phyloP scores from a whole-genome alignment of 139 green algal species.

The Klebsormidium nitens region DNA sequence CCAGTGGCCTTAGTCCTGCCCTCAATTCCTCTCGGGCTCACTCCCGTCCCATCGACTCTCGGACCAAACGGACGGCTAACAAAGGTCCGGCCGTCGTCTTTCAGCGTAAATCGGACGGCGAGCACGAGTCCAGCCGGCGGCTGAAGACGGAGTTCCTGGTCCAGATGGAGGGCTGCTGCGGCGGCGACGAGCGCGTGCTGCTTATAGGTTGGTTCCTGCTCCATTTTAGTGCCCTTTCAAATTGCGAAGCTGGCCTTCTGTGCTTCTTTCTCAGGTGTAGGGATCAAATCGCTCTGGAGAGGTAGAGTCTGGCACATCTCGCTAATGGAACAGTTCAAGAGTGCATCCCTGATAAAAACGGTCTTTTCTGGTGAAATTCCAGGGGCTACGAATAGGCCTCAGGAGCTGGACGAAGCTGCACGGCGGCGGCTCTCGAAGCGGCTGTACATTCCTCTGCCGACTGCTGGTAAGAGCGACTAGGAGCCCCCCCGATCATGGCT shows the following conservation, averaged over 20 bases:
- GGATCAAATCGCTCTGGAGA: no score
- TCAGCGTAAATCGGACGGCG: conserved; percentile 68
- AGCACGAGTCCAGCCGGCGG: conserved; percentile 89
- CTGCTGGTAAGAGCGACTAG: conserved; percentile 15
- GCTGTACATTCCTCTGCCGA: conserved; percentile 95
- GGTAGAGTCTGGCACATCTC: no score
- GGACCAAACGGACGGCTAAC: no score
- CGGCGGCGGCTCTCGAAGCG: conserved; percentile 94
- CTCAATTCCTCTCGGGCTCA: no score
- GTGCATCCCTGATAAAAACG: background rate
- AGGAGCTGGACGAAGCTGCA: conserved; percentile 96
- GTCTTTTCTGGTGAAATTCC: no score
- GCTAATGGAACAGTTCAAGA: background rate
- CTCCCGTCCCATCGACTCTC: no score
- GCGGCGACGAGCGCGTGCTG: conserved; percentile 19
- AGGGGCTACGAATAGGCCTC: conserved; percentile 92
- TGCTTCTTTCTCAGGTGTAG: no score
- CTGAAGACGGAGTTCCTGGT: conserved; percentile 97
- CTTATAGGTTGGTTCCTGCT: conserved; percentile 28
- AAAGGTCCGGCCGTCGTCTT: conserved; percentile 94
- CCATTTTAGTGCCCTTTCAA: no score
- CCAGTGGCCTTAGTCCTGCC: no score
- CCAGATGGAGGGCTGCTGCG: conserved; percentile 80
- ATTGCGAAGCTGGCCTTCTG: no score
- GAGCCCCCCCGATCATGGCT: no score